phyloP scores from a whole-genome alignment of 495 filamentous ascomycete genomes.

The Amphirosellinia nigrospora region DNA sequence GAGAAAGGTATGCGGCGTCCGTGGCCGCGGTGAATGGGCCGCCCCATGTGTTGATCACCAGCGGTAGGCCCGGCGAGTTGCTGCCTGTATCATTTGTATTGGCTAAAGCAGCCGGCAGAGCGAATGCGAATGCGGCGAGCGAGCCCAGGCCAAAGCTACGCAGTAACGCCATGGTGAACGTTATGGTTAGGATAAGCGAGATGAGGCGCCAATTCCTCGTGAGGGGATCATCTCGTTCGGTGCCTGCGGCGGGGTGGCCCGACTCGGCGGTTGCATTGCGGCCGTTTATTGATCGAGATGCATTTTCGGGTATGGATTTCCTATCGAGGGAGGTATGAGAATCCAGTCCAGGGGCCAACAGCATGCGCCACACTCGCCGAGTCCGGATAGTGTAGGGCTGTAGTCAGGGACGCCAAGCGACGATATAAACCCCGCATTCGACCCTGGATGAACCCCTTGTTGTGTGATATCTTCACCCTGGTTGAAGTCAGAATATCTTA shows the following conservation, averaged over 20 bases:
- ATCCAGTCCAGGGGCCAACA: neutral
- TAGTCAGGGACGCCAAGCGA: conserved; percentile 2
- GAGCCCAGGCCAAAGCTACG: conserved; percentile 21
- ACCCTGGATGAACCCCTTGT: neutral
- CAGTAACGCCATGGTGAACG: conserved; percentile 8
- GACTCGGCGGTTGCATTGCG: conserved; percentile 20
- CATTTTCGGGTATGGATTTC: neutral
- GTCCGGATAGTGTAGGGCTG: conserved; percentile 11
- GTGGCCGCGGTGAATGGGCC: conserved; percentile 55
- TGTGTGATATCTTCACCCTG: neutral
- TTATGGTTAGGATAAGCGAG: conserved; percentile 8
- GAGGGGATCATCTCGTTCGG: conserved; percentile 12
- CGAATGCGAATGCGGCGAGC: conserved; percentile 15
- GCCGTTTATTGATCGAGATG: conserved; percentile 6
- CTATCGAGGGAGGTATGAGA: neutral
- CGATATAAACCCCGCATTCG: conserved; percentile 5
- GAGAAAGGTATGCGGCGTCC: conserved; percentile 51
- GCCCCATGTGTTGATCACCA: conserved; percentile 55
- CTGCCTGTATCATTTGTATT: neutral
- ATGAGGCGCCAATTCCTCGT: conserved; percentile 15
- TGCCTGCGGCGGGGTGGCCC: conserved; percentile 6
- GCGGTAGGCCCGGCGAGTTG: conserved; percentile 45
- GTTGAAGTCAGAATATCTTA: neutral
- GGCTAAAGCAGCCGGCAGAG: conserved; percentile 6
- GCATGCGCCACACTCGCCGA: neutral